Percentiles rank a stretch among this genome's conserved stretches.
Conservation (phyloP, 179 eudicot genomes). For the Drosera spatulata region DNA sequence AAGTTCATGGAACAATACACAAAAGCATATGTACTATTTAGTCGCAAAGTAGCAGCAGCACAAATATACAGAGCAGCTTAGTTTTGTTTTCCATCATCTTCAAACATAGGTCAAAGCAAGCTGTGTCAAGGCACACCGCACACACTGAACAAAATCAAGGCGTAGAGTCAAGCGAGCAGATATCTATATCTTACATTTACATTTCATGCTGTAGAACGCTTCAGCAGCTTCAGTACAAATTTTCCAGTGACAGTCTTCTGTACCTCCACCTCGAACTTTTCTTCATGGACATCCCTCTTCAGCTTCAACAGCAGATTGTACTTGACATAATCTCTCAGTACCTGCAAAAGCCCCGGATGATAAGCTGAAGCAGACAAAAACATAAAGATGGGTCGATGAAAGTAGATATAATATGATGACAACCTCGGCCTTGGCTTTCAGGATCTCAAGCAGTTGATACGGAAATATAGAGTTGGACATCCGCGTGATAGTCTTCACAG, state of each 20-base stretch:
- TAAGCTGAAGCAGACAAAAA: not conserved
- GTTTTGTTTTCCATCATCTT: too few relatives aligned
- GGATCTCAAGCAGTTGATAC: conserved; percentile 35
- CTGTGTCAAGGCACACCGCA: too few relatives aligned
- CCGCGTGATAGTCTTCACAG: conserved; percentile 28
- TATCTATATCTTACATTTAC: not conserved
- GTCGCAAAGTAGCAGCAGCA: too few relatives aligned
- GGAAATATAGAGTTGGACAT: conserved; percentile 28
- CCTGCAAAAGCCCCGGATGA: conserved; percentile 16
- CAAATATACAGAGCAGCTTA: too few relatives aligned
- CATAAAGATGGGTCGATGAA: not conserved
- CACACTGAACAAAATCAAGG: too few relatives aligned
- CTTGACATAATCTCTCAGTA: conserved; percentile 19
- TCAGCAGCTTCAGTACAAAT: conserved; percentile 15
- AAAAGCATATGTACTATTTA: too few relatives aligned
- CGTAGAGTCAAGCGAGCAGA: too few relatives aligned
- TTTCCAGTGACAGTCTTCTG: conserved; percentile 23
- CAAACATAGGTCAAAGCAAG: too few relatives aligned
- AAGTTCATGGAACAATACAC: too few relatives aligned
- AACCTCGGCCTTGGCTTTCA: conserved; percentile 5
- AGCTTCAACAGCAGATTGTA: conserved; percentile 31
- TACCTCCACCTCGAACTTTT: conserved; percentile 29
- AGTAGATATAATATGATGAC: not conserved
- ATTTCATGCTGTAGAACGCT: not conserved
- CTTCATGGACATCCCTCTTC: conserved; percentile 23